Conservation (phyloP, 108 stramenopile genomes). For the Chaetoceros tenuissimus region DNA sequence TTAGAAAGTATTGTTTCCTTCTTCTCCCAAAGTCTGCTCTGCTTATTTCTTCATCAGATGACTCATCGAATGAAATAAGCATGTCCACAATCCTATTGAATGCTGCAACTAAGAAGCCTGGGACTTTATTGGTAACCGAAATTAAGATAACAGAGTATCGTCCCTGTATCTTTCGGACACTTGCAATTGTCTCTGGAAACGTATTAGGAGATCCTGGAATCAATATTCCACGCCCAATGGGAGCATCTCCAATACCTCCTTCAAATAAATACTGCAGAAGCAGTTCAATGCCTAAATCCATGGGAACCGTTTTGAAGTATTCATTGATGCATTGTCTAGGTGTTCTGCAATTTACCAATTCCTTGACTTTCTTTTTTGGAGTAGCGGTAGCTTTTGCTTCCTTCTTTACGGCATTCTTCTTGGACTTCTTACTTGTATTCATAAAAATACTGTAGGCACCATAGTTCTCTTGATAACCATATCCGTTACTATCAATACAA, state of each 20-base stretch:
- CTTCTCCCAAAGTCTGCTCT: constrained; percentile 5
- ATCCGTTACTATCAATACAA: neutral
- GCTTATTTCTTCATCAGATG: neutral
- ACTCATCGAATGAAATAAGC: neutral
- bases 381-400: neutral
- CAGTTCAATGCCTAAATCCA: constrained; percentile 34
- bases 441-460: neutral
- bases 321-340: constrained; percentile 36
- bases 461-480: neutral
- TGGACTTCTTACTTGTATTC: neutral
- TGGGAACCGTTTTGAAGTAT: constrained; percentile 36
- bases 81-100: neutral
- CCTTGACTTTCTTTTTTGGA: neutral
- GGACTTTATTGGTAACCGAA: constrained; percentile 22
- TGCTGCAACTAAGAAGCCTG: neutral
- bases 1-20: constrained; percentile 35
- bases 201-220: constrained; percentile 14
- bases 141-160: constrained; percentile 38
- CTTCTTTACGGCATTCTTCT: neutral
- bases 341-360: neutral
- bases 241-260: constrained; percentile 27
- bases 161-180: constrained; percentile 36
- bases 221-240: constrained; percentile 16
- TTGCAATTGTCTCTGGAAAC: constrained; percentile 23
- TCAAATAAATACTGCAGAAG: constrained; percentile 45